Base-by-base conservation (phyloP, 2,329 filamentous ascomycete genomes). In the Hypoxylon sp. region DNA sequence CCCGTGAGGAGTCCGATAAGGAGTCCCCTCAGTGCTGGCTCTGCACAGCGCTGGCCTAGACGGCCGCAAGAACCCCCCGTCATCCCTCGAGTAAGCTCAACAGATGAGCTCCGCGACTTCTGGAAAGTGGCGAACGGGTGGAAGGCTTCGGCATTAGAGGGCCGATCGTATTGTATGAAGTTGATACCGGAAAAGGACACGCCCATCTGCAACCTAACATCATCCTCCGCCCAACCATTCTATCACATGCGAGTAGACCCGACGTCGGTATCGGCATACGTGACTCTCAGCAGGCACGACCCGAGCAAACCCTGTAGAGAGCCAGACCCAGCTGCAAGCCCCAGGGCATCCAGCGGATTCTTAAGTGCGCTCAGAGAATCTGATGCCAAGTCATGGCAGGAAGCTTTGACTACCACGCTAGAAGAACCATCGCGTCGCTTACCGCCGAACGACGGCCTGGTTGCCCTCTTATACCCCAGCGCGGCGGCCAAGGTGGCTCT, bases 71-170 rank as follows among this genome's bases (percentile, higher is more conserved):
- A 83, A 28, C 78, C 82, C 0, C 80, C 84, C 0, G 66, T 77
- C 1, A 79, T 82, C 17, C 83, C 85, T 10, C 77, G 80, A 1
- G 80, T 85, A 4, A 85, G 82, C 71, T 84, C 85, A 0, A 87
- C 83, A 1, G 85, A 89, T 46, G 84, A 91, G 65, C 82, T 91
- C 34, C 85, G 85, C 67, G 82, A 83, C 52, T 82, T 90, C 7
- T 92, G 89, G 89, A 87, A 90, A 70, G 87, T 88, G 0, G 81
- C 86, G 62, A 91, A 91, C 72, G 90, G 89, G 11, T 91, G 87
- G 87, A 83, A 86, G 71, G 89, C 88, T 1, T 84, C 87, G 0
- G 74, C 81, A 0, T 81, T 82, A 2, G 86, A 89, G 71, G 87
- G 86, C 4, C 79, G 84, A 20, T 81, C 83, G 22, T 90, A 84